Conservation (phyloP, 2,329 filamentous ascomycete genomes). For the Fusarium chuoi region DNA sequence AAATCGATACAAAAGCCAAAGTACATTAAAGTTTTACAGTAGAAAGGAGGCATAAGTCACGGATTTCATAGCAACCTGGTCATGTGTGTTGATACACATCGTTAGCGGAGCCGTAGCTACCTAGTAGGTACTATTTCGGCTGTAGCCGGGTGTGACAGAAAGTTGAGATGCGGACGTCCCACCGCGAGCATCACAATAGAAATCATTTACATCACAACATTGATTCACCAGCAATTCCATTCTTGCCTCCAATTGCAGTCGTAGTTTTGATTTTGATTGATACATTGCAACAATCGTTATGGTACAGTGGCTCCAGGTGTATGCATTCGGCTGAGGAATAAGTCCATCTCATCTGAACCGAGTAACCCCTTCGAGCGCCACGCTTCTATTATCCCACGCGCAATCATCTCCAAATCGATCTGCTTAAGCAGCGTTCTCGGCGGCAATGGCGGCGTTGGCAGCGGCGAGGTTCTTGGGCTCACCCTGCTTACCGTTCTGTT, state of each 20-base stretch:
- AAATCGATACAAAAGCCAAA: not conserved
- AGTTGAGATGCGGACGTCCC: conserved; percentile 26
- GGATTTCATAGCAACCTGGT: not conserved
- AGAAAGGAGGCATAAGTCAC: not conserved
- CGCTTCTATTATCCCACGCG: conserved; percentile 39
- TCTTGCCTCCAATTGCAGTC: conserved; percentile 15
- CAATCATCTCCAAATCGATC: conserved; percentile 31
- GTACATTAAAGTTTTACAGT: not conserved
- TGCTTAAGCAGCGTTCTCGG: conserved; percentile 52
- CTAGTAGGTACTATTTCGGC: conserved; percentile 40
- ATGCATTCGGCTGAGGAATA: conserved; percentile 39
- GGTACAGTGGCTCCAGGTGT: conserved; percentile 47
- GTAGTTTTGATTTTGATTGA: conserved; percentile 39
- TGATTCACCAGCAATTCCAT: conserved; percentile 2
- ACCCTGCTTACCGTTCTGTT: conserved; percentile 94
- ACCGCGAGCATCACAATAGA: conserved; percentile 5
- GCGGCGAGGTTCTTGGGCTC: conserved; percentile 78
- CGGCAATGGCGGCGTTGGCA: conserved; percentile 59
- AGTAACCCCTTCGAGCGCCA: conserved; percentile 30
- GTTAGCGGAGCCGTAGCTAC: conserved; percentile 29
- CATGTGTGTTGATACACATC: conserved; percentile 13
- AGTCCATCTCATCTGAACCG: conserved; percentile 33
- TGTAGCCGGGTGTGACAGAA: conserved; percentile 41
- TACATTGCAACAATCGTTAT: conserved; percentile 50
- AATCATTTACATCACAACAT: conserved; percentile 13